These are phyloP conservation scores for Trichoderma sp. DNA, from an alignment of 2,329 filamentous ascomycete genomes.

Conservation along the genomic window DNA sequence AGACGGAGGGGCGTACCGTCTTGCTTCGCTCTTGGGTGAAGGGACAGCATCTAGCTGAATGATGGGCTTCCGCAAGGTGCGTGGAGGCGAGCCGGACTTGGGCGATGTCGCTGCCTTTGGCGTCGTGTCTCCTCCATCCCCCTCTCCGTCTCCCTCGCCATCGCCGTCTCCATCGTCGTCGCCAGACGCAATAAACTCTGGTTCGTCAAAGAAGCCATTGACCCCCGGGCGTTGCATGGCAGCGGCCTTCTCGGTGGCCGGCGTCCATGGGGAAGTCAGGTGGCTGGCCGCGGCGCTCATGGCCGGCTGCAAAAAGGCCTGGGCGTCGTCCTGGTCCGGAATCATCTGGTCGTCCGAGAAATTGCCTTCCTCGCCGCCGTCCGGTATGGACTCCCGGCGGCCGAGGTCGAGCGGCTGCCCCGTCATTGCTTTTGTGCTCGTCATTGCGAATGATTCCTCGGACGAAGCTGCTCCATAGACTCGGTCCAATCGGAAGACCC, in stretches of 20 bases:
- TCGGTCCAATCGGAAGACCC: not conserved
- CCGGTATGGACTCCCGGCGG: not conserved
- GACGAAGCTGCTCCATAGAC: not conserved
- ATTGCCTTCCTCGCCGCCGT: slow-evolving; percentile 23
- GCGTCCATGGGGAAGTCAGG: slow-evolving; percentile 56
- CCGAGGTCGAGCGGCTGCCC: not conserved
- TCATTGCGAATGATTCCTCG: slow-evolving; percentile 2
- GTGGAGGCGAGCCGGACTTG: slow-evolving; percentile 26
- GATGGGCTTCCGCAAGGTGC: slow-evolving; percentile 19
- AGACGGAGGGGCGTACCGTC: slow-evolving; percentile 34
- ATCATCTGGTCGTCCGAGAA: slow-evolving; percentile 35
- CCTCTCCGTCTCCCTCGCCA: slow-evolving; percentile 28
- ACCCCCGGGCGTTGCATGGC: slow-evolving; percentile 51
- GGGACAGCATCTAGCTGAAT: slow-evolving; percentile 9
- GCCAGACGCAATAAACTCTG: slow-evolving; percentile 29
- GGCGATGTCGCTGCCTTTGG: slow-evolving; percentile 33
- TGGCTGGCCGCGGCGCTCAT: slow-evolving; percentile 60
- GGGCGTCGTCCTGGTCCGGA: slow-evolving; percentile 57
- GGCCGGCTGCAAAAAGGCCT: slow-evolving; percentile 61
- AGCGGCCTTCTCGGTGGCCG: slow-evolving; percentile 60
- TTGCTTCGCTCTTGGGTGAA: slow-evolving; percentile 18
- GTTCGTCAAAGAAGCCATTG: slow-evolving; percentile 35
- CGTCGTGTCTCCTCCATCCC: slow-evolving; percentile 29
- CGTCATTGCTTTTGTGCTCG: not conserved
- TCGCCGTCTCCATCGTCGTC: slow-evolving; percentile 26